Conservation (phyloP, 1,139 yeast species). For the Geotrichum cucujoidarum region DNA sequence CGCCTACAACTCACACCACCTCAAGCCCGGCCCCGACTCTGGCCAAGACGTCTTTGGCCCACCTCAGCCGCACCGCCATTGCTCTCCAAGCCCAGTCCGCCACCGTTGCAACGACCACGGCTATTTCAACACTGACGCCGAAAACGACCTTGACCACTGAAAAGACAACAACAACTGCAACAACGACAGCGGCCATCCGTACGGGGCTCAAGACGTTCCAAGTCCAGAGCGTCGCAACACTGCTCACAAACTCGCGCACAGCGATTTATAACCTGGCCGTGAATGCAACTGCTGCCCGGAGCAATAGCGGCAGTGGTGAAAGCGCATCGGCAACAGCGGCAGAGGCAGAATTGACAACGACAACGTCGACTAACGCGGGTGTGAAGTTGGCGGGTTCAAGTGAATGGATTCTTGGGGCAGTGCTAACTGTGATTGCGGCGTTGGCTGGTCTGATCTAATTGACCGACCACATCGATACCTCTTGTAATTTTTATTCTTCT, state of each 20-base stretch:
- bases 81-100: too few relatives aligned
- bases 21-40: not conserved
- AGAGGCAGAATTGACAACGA: not conserved
- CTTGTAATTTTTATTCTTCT: not conserved
- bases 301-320: not conserved
- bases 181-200: not conserved
- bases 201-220: slow-evolving; percentile 13
- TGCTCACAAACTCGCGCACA: slow-evolving; percentile 24
- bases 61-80: not conserved
- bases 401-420: too few relatives aligned
- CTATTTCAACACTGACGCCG: too few relatives aligned
- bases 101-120: too few relatives aligned
- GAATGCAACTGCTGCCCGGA: slow-evolving; percentile 8
- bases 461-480: not conserved
- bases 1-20: not conserved
- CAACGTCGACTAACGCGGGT: not conserved
- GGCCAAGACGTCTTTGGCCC: too few relatives aligned
- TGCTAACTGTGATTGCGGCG: too few relatives aligned
- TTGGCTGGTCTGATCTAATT: not conserved
- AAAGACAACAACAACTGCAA: not conserved
- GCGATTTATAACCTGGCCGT: slow-evolving; percentile 27
- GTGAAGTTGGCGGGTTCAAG: not conserved
- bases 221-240: slow-evolving; percentile 23
- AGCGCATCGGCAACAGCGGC: not conserved
- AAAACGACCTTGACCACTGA: too few relatives aligned